Base-by-base conservation (phyloP, 2,329 filamentous ascomycete species). In the Arthrobotrys musiformis region DNA sequence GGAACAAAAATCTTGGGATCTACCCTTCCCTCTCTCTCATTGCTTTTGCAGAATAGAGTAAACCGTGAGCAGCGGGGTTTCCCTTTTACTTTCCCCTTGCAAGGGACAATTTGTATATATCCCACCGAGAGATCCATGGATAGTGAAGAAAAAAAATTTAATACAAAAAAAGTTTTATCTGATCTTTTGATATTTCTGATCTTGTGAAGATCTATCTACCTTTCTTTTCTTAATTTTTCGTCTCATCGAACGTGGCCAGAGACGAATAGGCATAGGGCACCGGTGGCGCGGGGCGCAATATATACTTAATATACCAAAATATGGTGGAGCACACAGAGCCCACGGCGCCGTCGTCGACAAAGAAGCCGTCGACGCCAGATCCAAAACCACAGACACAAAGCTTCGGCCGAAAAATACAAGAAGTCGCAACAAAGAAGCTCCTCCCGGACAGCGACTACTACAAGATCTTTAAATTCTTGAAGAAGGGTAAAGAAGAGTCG, bases 151-250 rank as follows among this genome's bases (percentile, higher is more conserved):
- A 42, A 56, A n/a, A n/a, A n/a, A n/a, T n/a, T n/a, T n/a, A n/a
- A 62, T 33, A 42, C 40, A 42, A 42, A 2, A n/a, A 19, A n/a
- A 33, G 42, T 70, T 33, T 77, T 77, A 77, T 77, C 73, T 66
- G 73, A 77, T 77, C 73, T 61, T 60, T 42, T 61, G 73, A 77
- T 66, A n/a, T n/a, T n/a, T n/a, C n/a, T n/a, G n/a, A n/a, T n/a
- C n/a, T n/a, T n/a, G n/a, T n/a, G n/a, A n/a, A n/a, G n/a, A n/a
- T n/a, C n/a, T n/a, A n/a, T n/a, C n/a, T n/a, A n/a, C n/a, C 60
- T 66, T 30, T 48, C 24, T 1, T 33, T 42, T n/a, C 35, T 19
- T 40, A 19, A 17, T 70, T 60, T 24, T 28, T 48, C 60, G 37
- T 70, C 60, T 60, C 4, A 33, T 58, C 33, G 33, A 58, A n/a